These are phyloP conservation scores for Sclerotinia sclerotiorum DNA, from an alignment of 2,329 filamentous ascomycete species.

Conservation along the genomic window DNA sequence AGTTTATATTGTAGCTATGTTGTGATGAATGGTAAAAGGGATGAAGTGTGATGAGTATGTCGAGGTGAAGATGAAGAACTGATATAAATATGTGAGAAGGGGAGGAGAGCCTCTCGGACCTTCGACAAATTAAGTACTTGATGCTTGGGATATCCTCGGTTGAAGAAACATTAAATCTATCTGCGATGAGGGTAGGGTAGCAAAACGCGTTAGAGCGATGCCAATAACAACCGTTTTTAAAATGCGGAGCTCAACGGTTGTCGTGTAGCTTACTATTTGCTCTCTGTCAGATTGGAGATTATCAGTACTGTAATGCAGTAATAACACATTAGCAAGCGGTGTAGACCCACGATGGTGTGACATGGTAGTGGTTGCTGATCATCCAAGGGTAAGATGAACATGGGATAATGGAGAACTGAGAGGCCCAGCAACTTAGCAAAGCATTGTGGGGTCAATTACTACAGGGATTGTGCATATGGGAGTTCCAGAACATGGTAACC, in stretches of 20 bases:
- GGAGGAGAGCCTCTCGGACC: not conserved
- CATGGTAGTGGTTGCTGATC: slow-evolving; percentile 23
- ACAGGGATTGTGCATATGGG: slow-evolving; percentile 17
- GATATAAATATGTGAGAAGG: slow-evolving; percentile 20
- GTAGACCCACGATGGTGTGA: slow-evolving; percentile 20
- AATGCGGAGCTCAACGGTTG: slow-evolving; percentile 24
- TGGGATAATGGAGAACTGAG: slow-evolving; percentile 13
- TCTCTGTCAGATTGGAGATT: slow-evolving; percentile 18
- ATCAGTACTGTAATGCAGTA: slow-evolving; percentile 22
- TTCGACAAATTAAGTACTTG: not conserved
- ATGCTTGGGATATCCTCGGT: slow-evolving; percentile 7
- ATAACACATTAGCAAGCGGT: slow-evolving; percentile 20
- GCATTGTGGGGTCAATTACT: slow-evolving; percentile 13
- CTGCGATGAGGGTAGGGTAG: slow-evolving; percentile 6
- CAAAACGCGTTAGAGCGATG: slow-evolving; percentile 8
- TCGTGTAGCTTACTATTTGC: slow-evolving; percentile 13
- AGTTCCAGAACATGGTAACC: slow-evolving; percentile 18
- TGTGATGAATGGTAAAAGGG: not conserved
- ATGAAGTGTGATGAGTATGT: slow-evolving; percentile 8
- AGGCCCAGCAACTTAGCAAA: slow-evolving; percentile 14
- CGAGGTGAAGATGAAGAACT: slow-evolving; percentile 11
- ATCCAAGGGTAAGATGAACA: slow-evolving; percentile 17
- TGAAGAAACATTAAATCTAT: not conserved
- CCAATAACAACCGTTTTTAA: slow-evolving; percentile 18
- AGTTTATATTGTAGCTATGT: not conserved